Conservation (phyloP, 1,284 basidiomycete species). For the Inonotus obliquus region DNA sequence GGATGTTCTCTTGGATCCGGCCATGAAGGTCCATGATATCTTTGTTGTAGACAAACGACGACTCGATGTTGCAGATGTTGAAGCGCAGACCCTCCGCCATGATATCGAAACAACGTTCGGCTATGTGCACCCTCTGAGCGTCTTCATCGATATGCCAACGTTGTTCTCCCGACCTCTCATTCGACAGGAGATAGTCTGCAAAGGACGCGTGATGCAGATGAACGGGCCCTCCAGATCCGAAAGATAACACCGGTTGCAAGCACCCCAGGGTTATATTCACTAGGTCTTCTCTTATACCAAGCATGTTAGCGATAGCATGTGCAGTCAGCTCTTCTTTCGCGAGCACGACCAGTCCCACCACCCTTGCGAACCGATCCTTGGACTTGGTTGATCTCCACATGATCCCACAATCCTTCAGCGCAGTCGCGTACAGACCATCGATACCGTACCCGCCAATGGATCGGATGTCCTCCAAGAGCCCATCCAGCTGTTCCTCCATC, state of each 20-base stretch:
- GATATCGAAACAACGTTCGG: background rate
- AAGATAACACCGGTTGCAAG: background rate
- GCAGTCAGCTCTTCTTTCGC: too few species aligned
- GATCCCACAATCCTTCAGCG: background rate
- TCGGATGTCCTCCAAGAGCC: too few species aligned
- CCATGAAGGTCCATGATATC: too few species aligned
- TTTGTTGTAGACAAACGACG: too few species aligned
- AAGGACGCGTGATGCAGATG: too few species aligned
- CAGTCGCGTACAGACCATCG: background rate
- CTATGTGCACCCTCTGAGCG: background rate
- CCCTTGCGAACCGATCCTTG: background rate
- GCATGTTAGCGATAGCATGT: background rate
- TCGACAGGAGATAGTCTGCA: too few species aligned
- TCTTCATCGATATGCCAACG: too few species aligned
- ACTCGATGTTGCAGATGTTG: too few species aligned
- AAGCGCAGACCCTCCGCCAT: background rate
- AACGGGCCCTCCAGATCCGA: background rate
- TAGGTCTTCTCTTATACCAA: background rate
- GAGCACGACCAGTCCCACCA: background rate
- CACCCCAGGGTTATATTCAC: background rate
- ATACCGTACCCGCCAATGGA: background rate
- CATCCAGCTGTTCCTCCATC: too few species aligned
- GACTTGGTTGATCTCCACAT: background rate
- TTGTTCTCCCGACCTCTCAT: too few species aligned
- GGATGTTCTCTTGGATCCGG: too few species aligned